These are phyloP conservation scores for Ascoidea tarda DNA, from an alignment of 805 yeast genomes.

Conservation along the genomic window DNA sequence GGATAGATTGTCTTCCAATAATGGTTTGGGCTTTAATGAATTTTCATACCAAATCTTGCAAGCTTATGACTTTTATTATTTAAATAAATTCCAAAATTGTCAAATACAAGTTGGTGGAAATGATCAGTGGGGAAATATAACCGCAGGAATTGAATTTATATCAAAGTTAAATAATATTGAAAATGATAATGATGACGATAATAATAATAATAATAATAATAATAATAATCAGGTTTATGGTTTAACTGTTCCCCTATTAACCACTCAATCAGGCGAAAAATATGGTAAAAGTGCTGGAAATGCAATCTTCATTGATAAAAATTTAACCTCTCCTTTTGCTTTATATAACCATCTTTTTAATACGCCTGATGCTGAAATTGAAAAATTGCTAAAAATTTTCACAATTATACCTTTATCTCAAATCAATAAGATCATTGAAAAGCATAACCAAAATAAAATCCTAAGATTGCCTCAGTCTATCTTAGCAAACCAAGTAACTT, in stretches of 20 bases:
- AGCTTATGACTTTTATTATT: constrained; percentile 85
- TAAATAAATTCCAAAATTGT: constrained; percentile 45
- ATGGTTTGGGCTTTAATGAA: constrained; percentile 86
- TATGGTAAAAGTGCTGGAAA: constrained; percentile 97
- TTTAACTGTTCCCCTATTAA: constrained; percentile 77
- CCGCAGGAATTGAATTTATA: constrained; percentile 88
- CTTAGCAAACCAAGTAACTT: constrained; percentile 66
- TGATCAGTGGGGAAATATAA: constrained; percentile 97
- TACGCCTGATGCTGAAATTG: constrained; percentile 64
- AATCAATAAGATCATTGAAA: constrained; percentile 35
- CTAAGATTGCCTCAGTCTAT: constrained; percentile 57
- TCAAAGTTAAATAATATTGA: constrained; percentile 30
- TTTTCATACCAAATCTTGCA: constrained; percentile 87
- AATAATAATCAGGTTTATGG: constrained; percentile 37
- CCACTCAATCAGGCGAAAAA: constrained; percentile 82
- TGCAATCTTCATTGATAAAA: constrained; percentile 74
- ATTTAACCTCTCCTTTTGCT: constrained; percentile 67
- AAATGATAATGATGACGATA: constrained; percentile 5
- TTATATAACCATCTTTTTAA: constrained; percentile 78
- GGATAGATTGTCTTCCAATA: constrained; percentile 49
- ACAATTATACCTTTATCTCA: constrained; percentile 59
- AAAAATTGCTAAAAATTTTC: constrained; percentile 54
- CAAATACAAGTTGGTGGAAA: constrained; percentile 85
- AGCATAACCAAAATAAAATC: constrained; percentile 48
- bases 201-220: constrained; percentile 1